A percentile compares a stretch with the other conserved stretches of the same genome.
phyloP scores from a whole-genome alignment of 345 rosid genomes.

The Populus euphratica region DNA sequence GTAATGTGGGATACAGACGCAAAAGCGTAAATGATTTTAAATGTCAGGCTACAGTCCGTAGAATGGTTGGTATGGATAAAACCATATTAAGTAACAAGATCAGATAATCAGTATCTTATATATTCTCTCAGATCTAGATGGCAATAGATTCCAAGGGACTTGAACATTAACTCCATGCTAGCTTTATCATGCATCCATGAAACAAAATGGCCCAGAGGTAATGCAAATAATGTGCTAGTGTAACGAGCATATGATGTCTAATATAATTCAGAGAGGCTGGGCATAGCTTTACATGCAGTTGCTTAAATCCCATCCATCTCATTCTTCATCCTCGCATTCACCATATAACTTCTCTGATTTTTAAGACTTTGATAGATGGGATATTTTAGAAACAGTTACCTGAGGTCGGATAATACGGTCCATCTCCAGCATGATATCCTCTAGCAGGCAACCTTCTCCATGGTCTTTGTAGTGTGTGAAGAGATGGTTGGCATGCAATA shows the following conservation, averaged over 20 bases:
- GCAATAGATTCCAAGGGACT: neutral
- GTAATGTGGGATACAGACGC: neutral
- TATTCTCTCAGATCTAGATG: neutral
- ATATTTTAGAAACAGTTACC: slow-evolving; percentile 35
- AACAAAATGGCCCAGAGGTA: neutral
- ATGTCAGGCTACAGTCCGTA: neutral
- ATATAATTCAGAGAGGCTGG: neutral
- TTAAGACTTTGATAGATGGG: neutral
- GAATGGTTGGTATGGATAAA: neutral
- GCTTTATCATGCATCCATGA: neutral
- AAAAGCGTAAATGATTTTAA: neutral
- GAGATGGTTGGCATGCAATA: slow-evolving; percentile 70
- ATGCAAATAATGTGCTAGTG: neutral
- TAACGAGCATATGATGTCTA: neutral
- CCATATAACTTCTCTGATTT: neutral
- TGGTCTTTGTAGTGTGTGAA: slow-evolving; percentile 51
- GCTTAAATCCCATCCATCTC: neutral
- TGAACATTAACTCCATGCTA: neutral
- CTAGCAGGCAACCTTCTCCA: slow-evolving; percentile 63
- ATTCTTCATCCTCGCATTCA: slow-evolving; percentile 2
- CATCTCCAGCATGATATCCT: slow-evolving; percentile 90
- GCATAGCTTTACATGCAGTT: neutral
- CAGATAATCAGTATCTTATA: neutral
- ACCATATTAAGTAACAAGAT: neutral
- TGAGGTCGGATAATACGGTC: slow-evolving; percentile 79